Evolutionary conservation across 2,329 filamentous ascomycete genomes (phyloP), one percentile per base, ranked within the genome.

Genomic region (Colletotrichum tamarilloi): DNA sequence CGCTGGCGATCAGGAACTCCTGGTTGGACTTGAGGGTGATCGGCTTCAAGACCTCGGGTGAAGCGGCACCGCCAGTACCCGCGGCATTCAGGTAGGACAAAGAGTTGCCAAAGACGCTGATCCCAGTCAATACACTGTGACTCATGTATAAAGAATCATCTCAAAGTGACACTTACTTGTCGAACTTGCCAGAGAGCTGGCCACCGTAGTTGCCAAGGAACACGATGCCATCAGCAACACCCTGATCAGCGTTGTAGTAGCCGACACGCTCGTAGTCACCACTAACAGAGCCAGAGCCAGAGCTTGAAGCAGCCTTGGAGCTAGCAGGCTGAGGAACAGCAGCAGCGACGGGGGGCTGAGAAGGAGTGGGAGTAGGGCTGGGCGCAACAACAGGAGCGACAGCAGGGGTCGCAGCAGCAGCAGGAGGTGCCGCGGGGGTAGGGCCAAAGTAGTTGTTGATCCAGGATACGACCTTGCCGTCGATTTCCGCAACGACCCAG

Each of bases 381-480:
- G 57, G 62, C 12, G 57, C 49, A 11, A 69, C 65, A 35, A 70
- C 55, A 30, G 73, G 68, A 16, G 77, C 65, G 26, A 77, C 74
- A 5, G 73, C 74, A 14, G 75, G 60, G 19, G 76, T 72, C 11
- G 76, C 30, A 16, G n/a, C 66, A 5, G 56, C 52, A 58, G 62
- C 55, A 30, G 67, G 55, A 35, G 56, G 42, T n/a, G 19, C 67
- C 24, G 38, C 35, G 2, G 62, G 67, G 22, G 71, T 70, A n/a
- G 81, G 80, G 56, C 86, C 88, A 72, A 82, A 83, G 67, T 85
- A 92, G 75, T 86, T 82, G 81, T 92, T 92, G 67, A 82, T 79
- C 91, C 90, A 93, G 9, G 88, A 87, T 30, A 88, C 86, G 5
- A 87, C 82, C 59, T 89, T 71, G 70, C 90, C 91, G 74, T 92